phyloP scores from a whole-genome alignment of 148 eudicot species.

The Nepenthes gracilis region DNA sequence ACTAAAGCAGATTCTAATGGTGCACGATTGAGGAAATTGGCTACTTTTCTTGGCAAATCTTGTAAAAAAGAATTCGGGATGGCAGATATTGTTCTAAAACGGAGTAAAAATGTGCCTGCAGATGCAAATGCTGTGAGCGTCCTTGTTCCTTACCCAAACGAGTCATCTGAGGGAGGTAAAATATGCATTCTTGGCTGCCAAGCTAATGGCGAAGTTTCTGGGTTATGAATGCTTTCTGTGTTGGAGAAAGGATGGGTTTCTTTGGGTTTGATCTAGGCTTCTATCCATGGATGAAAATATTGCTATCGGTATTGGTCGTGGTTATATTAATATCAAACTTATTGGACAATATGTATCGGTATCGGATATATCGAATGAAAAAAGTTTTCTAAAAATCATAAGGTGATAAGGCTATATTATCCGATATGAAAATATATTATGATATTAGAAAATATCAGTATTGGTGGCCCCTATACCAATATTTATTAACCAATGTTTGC shows the following conservation, averaged over 20 bases:
- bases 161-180: slow-evolving; percentile 39
- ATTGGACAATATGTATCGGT: too few relatives aligned
- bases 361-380: too few relatives aligned
- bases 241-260: not conserved
- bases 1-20: slow-evolving; percentile 67
- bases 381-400: too few relatives aligned
- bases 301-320: too few relatives aligned
- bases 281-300: too few relatives aligned
- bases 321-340: too few relatives aligned
- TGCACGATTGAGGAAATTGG: slow-evolving; percentile 55
- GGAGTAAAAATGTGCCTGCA: slow-evolving; percentile 58
- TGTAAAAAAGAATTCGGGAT: slow-evolving; percentile 34
- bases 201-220: not conserved
- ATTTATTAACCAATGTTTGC: too few relatives aligned
- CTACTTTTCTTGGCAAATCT: slow-evolving; percentile 49
- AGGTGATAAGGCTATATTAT: too few relatives aligned
- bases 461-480: too few relatives aligned
- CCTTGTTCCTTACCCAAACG: slow-evolving; percentile 43
- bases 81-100: slow-evolving; percentile 51
- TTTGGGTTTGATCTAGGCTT: too few relatives aligned
- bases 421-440: too few relatives aligned
- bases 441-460: too few relatives aligned
- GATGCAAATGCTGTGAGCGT: slow-evolving; percentile 80
- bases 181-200: not conserved
- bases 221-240: not conserved